Evolutionary conservation across 2,329 filamentous ascomycete genomes (phyloP).

Genomic region (Myriosclerotinia curreyana): DNA sequence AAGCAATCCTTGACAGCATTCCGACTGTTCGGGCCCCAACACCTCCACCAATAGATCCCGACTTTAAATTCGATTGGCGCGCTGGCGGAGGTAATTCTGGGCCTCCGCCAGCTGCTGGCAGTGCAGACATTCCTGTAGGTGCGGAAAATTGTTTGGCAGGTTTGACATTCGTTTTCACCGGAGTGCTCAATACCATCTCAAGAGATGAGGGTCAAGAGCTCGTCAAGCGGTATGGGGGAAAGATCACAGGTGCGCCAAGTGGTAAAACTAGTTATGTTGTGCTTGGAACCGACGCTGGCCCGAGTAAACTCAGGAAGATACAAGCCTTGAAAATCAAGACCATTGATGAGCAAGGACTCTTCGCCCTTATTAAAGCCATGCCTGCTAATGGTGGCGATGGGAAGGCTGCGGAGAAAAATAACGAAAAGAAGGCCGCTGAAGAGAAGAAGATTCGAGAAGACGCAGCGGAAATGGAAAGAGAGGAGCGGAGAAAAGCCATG

Average conservation of each 20-base stretch:
- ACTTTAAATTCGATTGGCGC: slow-evolving; percentile 77
- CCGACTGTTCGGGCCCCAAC: slow-evolving; percentile 79
- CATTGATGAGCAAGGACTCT: slow-evolving; percentile 90
- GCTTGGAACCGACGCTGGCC: slow-evolving; percentile 84
- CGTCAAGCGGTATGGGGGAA: slow-evolving; percentile 92
- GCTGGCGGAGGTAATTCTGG: slow-evolving; percentile 61
- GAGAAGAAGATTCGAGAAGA: slow-evolving; percentile 77
- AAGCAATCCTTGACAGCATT: slow-evolving; percentile 85
- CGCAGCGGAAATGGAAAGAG: slow-evolving; percentile 79
- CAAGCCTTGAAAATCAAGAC: slow-evolving; percentile 76
- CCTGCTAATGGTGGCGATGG: slow-evolving; percentile 85
- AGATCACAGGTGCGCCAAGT: slow-evolving; percentile 80
- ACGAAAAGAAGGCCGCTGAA: slow-evolving; percentile 80
- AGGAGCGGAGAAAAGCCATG: slow-evolving; percentile 62
- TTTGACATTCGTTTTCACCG: slow-evolving; percentile 92
- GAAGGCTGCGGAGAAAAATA: slow-evolving; percentile 80
- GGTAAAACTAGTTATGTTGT: slow-evolving; percentile 94
- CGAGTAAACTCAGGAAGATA: slow-evolving; percentile 89
- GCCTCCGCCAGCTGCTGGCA: slow-evolving; percentile 60
- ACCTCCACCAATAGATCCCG: slow-evolving; percentile 69
- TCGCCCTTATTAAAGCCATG: slow-evolving; percentile 75
- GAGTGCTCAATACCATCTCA: slow-evolving; percentile 73
- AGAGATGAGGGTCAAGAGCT: slow-evolving; percentile 82
- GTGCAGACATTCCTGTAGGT: slow-evolving; percentile 73
- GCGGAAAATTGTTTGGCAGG: slow-evolving; percentile 87